Base-by-base conservation (phyloP, 495 filamentous ascomycete species). In the Penicillium samsonianum region DNA sequence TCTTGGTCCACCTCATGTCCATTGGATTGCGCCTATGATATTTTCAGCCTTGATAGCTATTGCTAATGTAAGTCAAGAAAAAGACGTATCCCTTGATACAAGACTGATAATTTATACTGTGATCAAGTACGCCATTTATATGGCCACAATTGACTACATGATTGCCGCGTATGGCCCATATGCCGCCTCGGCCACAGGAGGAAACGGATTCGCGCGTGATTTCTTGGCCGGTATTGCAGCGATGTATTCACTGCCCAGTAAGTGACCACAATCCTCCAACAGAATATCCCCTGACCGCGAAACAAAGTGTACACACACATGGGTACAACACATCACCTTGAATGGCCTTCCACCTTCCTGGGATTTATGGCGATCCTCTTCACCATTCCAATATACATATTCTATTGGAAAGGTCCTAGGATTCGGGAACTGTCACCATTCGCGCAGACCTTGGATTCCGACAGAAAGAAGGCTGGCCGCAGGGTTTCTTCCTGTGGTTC, bases 91-190 rank as follows among this genome's bases (percentile, higher is more conserved):
- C 2, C 8, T 11, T 44, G 26, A 22, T 31, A 17, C 0, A 23
- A 9, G 5, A 40, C 11, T 49, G 25, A 41, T 20, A 1, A 14
- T 0, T 10, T 31, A 37, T 23, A 19, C 12, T 11, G 19, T 52
- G 14, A 30, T 33, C 1, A 14, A 69, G 69, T 88, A 87, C 59
- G 74, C 80, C 42, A 88, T 89, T 56, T 88, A 89, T 70, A 90
- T 91, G 87, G 87, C 87, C 2, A 91, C 89, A 0, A 87, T 92
- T 53, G 89, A 92, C 63, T 92, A 92, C 70, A 92, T 91, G 89
- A 84, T 92, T 10, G 85, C 83, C 50, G 78, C 87, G 1, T 92
- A 92, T 65, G 89, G 89, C 0, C 87, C 86, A 2, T 92, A 90
- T 66, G 81, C 88, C 10, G 87, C 89, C 9, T 91, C 89, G 0